Evolutionary conservation across 2,329 filamentous ascomycete species (phyloP).

Genomic region (Pseudocercospora pini-densiflorae): DNA sequence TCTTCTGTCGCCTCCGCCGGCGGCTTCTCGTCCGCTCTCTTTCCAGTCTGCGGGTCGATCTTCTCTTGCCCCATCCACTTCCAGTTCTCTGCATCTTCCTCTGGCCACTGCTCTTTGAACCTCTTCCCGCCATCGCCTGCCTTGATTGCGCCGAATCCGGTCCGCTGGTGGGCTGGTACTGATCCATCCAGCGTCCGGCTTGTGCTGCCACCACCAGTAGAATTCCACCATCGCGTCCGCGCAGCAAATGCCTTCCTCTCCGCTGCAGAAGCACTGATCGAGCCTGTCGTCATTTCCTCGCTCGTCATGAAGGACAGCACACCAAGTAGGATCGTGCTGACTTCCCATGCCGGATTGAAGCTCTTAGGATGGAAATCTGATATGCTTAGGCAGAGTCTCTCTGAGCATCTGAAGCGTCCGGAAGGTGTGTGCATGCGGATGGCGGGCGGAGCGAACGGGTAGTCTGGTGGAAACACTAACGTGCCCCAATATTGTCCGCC

Average conservation of each 20-base stretch:
- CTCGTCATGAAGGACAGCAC: conserved; percentile 97
- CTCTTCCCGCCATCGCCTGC: conserved; percentile 90
- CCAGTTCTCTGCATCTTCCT: conserved; percentile 87
- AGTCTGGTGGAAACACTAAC: conserved; percentile 91
- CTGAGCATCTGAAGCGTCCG: conserved; percentile 91
- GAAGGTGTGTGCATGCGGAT: conserved; percentile 99
- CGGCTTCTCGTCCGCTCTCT: conserved; percentile 46
- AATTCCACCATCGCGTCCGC: conserved; percentile 93
- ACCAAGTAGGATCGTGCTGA: conserved; percentile 93
- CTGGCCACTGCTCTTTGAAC: conserved; percentile 88
- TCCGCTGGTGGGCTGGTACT: conserved; percentile 48
- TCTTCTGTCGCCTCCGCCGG: conserved; percentile 68
- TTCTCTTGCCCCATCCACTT: conserved; percentile 85
- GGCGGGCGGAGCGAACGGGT: conserved; percentile 94
- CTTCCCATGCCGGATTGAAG: conserved; percentile 98
- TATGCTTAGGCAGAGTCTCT: conserved; percentile 91
- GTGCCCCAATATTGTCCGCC: conserved; percentile 98
- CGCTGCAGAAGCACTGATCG: conserved; percentile 73
- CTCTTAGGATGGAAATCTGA: conserved; percentile 97
- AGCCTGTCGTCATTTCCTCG: conserved; percentile 98
- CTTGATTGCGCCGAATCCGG: conserved; percentile 79
- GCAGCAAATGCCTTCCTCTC: conserved; percentile 80
- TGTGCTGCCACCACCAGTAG: conserved; percentile 82
- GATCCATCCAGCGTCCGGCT: conserved; percentile 45
- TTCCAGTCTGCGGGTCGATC: conserved; percentile 78